Conservation (phyloP, 345 rosid genomes). For the Barbarea vulgaris region DNA sequence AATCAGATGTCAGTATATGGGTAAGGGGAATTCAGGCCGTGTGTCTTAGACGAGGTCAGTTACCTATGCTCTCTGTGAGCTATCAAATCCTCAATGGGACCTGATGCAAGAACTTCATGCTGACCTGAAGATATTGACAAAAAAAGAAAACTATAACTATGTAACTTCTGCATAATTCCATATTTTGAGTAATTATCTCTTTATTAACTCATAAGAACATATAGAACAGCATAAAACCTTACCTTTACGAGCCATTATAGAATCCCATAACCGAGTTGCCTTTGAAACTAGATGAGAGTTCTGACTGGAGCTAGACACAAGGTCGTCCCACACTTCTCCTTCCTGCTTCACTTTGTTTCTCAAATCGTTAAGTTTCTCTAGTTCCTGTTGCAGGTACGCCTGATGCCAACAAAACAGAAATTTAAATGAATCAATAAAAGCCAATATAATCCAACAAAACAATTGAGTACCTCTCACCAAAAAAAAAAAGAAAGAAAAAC, state of each 20-base stretch:
- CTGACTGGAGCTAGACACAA: conserved; percentile 92
- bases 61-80: conserved; percentile 99
- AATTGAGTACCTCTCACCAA: conserved; percentile 11
- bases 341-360: conserved; percentile 97
- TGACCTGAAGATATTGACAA: conserved; percentile 60
- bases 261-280: conserved; percentile 93
- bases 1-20: conserved; percentile 27
- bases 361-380: conserved; percentile 91
- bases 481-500: not conserved
- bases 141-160: not conserved
- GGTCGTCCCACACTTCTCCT: conserved; percentile 98
- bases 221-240: conserved; percentile 34
- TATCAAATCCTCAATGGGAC: conserved; percentile 97
- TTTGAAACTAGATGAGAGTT: conserved; percentile 95
- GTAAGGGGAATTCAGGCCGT: conserved; percentile 5
- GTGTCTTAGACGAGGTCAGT: conserved; percentile 16
- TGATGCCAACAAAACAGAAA: conserved; percentile 48
- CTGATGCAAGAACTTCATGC: conserved; percentile 98
- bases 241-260: conserved; percentile 92
- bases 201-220: conserved; percentile 2
- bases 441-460: not conserved
- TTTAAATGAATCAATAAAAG: conserved; percentile 20
- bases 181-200: not conserved
- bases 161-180: conserved; percentile 5
- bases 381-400: conserved; percentile 99